These are phyloP conservation scores for Capronia coronata DNA, from an alignment of 2,329 filamentous ascomycete species.

Conservation along the genomic window DNA sequence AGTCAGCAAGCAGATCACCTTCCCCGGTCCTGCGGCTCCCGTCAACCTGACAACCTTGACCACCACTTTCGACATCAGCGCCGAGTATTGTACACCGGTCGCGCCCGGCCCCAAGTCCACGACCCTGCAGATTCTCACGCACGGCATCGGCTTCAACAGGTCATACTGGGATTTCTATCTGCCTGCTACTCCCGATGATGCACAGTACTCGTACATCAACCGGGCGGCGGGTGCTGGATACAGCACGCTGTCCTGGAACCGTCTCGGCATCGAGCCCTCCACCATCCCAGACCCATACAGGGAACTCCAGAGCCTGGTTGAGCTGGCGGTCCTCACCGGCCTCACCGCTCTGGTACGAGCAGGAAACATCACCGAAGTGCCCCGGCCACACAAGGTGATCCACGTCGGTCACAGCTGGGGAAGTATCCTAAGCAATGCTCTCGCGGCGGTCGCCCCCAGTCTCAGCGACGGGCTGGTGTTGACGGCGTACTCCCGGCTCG, in stretches of 20 bases:
- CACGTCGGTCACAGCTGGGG: conserved; percentile 38
- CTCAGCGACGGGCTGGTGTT: conserved; percentile 37
- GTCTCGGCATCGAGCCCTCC: conserved; percentile 36
- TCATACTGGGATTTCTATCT: conserved; percentile 26
- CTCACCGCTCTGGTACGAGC: conserved; percentile 31
- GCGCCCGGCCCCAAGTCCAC: conserved; percentile 11
- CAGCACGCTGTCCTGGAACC: conserved; percentile 38
- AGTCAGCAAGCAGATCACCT: conserved; percentile 79
- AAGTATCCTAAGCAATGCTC: conserved; percentile 32
- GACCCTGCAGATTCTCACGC: conserved; percentile 20
- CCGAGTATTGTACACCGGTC: conserved; percentile 19
- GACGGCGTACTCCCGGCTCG: conserved; percentile 42
- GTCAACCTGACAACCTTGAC: conserved; percentile 75
- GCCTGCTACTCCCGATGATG: conserved; percentile 12
- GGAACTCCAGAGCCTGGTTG: conserved; percentile 36
- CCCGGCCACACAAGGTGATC: conserved; percentile 33
- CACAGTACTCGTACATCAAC: conserved; percentile 20
- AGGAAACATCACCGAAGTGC: conserved; percentile 23
- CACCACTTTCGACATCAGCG: conserved; percentile 70
- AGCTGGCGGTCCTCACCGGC: conserved; percentile 36
- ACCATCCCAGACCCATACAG: conserved; percentile 37
- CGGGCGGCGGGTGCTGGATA: conserved; percentile 32
- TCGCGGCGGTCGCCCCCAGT: conserved; percentile 32
- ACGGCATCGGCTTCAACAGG: conserved; percentile 22
- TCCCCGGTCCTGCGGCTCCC: conserved; percentile 59